Conservation (phyloP, 1,139 yeast genomes). For the Sugiyamaella neomexicana region DNA sequence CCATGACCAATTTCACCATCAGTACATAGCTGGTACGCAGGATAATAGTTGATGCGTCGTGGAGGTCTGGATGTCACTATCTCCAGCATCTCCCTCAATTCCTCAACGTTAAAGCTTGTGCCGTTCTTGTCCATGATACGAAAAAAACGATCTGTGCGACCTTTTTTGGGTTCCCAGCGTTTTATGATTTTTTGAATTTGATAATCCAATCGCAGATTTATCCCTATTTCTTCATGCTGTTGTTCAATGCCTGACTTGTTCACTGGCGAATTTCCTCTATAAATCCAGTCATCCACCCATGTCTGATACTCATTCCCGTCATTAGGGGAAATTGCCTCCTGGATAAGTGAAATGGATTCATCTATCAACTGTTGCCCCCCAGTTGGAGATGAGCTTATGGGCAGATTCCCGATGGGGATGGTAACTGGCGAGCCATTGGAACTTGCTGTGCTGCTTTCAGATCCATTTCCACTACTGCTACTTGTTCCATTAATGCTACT, state of each 20-base stretch:
- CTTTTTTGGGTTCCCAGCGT: constrained; percentile 27
- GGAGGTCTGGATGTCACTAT: constrained; percentile 33
- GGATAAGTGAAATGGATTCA: constrained; percentile 22
- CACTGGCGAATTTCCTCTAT: constrained; percentile 14
- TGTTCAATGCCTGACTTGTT: constrained; percentile 17
- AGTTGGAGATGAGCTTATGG: neutral
- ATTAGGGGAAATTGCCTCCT: constrained; percentile 20
- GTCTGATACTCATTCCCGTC: constrained; percentile 25
- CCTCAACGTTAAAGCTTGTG: constrained; percentile 28
- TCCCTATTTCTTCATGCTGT: constrained; percentile 10
- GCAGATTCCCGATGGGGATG: neutral
- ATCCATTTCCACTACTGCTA: constrained; percentile 11
- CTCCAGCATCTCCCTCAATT: constrained; percentile 30
- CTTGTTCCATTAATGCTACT: constrained; percentile 8
- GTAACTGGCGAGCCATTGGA: constrained; percentile 15
- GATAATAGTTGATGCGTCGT: constrained; percentile 30
- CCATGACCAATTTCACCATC: constrained; percentile 32
- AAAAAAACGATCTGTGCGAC: constrained; percentile 30
- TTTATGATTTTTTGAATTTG: constrained; percentile 26
- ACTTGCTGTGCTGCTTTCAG: constrained; percentile 9
- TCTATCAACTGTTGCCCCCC: constrained; percentile 13
- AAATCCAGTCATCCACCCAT: constrained; percentile 19
- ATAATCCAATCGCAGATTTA: constrained; percentile 10
- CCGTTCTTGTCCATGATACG: constrained; percentile 31
- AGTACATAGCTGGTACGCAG: constrained; percentile 31